phyloP scores from a whole-genome alignment of 164 flowering plant species.

The Aristolochia californica region DNA sequence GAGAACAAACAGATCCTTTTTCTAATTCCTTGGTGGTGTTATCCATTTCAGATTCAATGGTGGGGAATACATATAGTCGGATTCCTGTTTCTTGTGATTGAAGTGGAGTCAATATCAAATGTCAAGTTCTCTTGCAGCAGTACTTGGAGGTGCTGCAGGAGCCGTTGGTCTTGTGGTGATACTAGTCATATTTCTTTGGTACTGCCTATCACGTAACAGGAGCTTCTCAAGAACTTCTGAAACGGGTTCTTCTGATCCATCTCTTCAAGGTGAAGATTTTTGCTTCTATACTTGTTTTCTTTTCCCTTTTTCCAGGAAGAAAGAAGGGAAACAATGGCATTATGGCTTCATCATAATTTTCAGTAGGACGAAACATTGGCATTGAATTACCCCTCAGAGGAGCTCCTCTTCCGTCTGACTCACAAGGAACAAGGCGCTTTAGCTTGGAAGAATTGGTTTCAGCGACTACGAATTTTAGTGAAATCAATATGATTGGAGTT shows the following conservation, averaged over 20 bases:
- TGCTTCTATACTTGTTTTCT: neutral
- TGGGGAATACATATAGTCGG: constrained; percentile 12
- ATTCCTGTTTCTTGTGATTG: constrained; percentile 20
- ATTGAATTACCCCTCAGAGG: constrained; percentile 39
- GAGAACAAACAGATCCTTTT: neutral
- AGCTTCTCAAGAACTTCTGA: constrained; percentile 69
- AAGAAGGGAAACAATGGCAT: neutral
- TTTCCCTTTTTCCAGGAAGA: neutral
- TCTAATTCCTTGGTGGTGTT: neutral
- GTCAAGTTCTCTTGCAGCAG: constrained; percentile 87
- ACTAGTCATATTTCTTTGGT: constrained; percentile 42
- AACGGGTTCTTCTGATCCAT: constrained; percentile 83
- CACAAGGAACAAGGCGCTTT: constrained; percentile 56
- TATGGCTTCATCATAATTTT: constrained; percentile 8
- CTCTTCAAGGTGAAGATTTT: constrained; percentile 44
- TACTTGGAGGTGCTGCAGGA: constrained; percentile 95
- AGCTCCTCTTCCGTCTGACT: constrained; percentile 13
- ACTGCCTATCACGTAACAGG: constrained; percentile 37
- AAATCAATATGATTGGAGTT: constrained; percentile 59
- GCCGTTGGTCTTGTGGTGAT: constrained; percentile 70
- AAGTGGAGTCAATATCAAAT: constrained; percentile 51
- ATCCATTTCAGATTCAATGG: constrained; percentile 33
- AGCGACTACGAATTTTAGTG: constrained; percentile 73
- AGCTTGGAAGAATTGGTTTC: constrained; percentile 50
- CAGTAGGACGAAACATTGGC: constrained; percentile 45